A percentile compares a stretch with the other conserved stretches of the same genome.
Evolutionary conservation across 306 rosid genomes (phyloP).

Genomic region (Cicer bijugum): DNA sequence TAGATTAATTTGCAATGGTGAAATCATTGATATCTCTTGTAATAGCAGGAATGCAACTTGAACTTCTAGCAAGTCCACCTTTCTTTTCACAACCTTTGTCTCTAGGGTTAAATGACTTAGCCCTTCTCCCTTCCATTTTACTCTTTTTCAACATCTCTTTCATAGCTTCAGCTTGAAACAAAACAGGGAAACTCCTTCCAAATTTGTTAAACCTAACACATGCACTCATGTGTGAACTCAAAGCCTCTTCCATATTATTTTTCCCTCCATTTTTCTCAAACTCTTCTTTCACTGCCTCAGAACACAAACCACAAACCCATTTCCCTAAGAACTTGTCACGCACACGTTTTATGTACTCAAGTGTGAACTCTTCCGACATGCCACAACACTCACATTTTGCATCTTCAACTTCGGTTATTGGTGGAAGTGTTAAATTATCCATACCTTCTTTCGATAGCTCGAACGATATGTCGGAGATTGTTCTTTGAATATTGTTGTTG

Average conservation of each 20-base stretch:
- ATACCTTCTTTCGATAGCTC: conserved; percentile 61
- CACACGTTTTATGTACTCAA: conserved; percentile 70
- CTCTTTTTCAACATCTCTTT: conserved; percentile 86
- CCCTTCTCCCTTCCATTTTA: conserved; percentile 75
- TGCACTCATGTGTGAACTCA: conserved; percentile 75
- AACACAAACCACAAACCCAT: conserved; percentile 84
- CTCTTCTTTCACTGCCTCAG: conserved; percentile 95
- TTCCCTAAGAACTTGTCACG: conserved; percentile 72
- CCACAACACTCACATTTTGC: conserved; percentile 97
- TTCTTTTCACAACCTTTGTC: conserved; percentile 56
- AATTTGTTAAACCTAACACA: conserved; percentile 84
- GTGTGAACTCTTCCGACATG: conserved; percentile 90
- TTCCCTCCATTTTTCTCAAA: conserved; percentile 75
- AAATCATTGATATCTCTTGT: conserved; percentile 63
- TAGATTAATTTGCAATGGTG: conserved; percentile 42
- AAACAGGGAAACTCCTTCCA: conserved; percentile 84
- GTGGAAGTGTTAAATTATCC: conserved; percentile 51
- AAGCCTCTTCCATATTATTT: conserved; percentile 67
- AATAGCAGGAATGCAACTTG: conserved; percentile 90
- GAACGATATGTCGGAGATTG: conserved; percentile 77
- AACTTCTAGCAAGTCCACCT: conserved; percentile 74
- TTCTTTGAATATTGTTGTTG: conserved; percentile 60
- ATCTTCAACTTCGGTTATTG: conserved; percentile 73
- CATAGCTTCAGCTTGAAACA: conserved; percentile 93
- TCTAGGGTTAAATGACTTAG: conserved; percentile 73